Evolutionary conservation across 345 rosid genomes (phyloP).

Genomic region (Atalantia buxifolia): DNA sequence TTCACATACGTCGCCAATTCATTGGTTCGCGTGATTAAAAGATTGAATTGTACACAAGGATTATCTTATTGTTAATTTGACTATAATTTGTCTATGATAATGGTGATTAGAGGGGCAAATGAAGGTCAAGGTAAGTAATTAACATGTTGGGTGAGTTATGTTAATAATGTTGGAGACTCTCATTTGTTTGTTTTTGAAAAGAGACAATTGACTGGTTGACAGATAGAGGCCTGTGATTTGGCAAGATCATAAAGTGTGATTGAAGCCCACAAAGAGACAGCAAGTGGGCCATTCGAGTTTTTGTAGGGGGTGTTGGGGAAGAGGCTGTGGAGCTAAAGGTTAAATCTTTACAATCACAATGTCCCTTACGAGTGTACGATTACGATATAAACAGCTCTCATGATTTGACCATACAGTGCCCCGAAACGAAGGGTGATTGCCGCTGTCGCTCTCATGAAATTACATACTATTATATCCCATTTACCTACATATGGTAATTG

Average conservation of each 20-base stretch:
- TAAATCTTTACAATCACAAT: constrained; percentile 52
- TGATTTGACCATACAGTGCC: constrained; percentile 48
- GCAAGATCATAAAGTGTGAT: constrained; percentile 49
- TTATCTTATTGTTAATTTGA: not conserved
- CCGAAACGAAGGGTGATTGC: not conserved
- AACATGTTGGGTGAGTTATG: not conserved
- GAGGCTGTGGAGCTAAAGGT: not conserved
- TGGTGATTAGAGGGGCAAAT: constrained; percentile 7
- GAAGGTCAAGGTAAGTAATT: constrained; percentile 14
- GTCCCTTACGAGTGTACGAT: constrained; percentile 6
- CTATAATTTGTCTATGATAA: not conserved
- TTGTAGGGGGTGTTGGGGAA: constrained; percentile 25
- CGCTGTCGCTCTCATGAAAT: no score
- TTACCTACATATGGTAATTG: no score
- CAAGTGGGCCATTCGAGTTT: constrained; percentile 55
- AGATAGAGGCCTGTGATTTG: constrained; percentile 32
- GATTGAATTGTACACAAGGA: not conserved
- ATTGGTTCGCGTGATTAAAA: constrained; percentile 15
- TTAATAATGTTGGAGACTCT: constrained; percentile 18
- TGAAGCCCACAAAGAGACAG: constrained; percentile 55
- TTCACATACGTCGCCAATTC: constrained; percentile 8
- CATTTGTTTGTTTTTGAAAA: constrained; percentile 26
- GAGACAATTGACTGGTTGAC: constrained; percentile 41
- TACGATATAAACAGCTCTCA: constrained; percentile 17
- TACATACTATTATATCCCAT: no score